Evolutionary conservation across 2,329 filamentous ascomycete species (phyloP), one percentile per base, ranked within the genome.

Genomic region (Rutstroemia sp.): DNA sequence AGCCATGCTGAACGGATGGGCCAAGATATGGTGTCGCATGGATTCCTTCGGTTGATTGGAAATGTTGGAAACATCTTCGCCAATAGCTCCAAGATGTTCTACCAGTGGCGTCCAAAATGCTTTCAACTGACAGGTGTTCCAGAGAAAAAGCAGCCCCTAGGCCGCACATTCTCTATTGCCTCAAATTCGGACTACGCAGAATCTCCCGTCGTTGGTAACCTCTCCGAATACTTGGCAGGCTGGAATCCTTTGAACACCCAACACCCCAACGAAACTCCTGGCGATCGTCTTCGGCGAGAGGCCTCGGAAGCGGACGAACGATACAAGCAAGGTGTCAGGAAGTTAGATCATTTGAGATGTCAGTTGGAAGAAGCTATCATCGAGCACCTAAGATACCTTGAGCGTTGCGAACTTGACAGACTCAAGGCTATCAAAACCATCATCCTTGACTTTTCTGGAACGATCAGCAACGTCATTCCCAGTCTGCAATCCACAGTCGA

Each of bases 391-490:
- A 90, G 86, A 70, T 99, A 96, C 73, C 89, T 99, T 73, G 94
- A 99, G 76, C 89, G 92, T 60, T 99, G 94, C 71, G 94, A 99
- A 73, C 77, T 97, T 59, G 95, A 99, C 72, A 84, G 95, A 60
- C 79, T 99, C 49, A 97, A 95, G 78, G 94, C 95, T 19, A 94
- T 99, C 78, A 97, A 99, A 78, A 92, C 92, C 23, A 95, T 99
- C 52, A 87, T 99, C 60, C 81, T 99, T 45, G 95, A 99, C 73
- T 97, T 99, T 72, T 96, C 92, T 4, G 94, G 94, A 47, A 91
- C 92, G 39, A 89, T 99, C 71, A 92, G 92, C 78, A 99, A 99
- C 68, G 92, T 96, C 66, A 97, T 99, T 61, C 95, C 94, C 17
- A 95, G 89, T 68, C 76, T 99, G 60, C 94, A 97, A 73, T 92